Percentiles rank a stretch among this genome's conserved stretches.
Conservation (phyloP, 2,329 filamentous ascomycete genomes). For the Thelonectria olida region DNA sequence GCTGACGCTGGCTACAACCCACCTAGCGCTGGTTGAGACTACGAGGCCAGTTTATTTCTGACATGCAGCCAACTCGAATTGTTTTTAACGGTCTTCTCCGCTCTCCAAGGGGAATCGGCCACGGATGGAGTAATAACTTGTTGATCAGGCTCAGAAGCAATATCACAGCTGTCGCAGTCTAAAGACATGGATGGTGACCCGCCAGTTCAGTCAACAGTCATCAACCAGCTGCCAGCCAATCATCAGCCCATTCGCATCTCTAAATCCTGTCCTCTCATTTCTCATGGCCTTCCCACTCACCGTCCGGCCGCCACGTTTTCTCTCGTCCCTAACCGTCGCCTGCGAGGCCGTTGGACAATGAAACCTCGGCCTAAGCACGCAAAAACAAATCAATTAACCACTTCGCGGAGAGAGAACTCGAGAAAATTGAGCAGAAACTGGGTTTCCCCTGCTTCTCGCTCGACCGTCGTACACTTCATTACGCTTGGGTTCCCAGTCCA, state of each 20-base stretch:
- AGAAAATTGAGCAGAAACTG: conserved; percentile 16
- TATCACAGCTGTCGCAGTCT: neutral
- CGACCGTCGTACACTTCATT: conserved; percentile 6
- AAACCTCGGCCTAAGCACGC: neutral
- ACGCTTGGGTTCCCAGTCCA: conserved; percentile 13
- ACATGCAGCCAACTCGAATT: too few relatives aligned
- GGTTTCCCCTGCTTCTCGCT: conserved; percentile 39
- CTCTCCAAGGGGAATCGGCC: too few relatives aligned
- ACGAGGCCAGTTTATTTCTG: conserved; percentile 27
- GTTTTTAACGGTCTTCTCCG: too few relatives aligned
- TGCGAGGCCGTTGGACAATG: conserved; percentile 17
- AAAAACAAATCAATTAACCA: neutral
- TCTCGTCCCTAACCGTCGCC: neutral
- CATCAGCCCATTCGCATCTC: conserved; percentile 3
- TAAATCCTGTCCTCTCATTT: conserved; percentile 10
- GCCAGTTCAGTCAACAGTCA: too few relatives aligned
- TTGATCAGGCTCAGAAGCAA: neutral
- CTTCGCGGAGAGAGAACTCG: neutral
- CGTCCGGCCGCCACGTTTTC: neutral
- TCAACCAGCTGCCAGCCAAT: neutral
- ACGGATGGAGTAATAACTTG: too few relatives aligned
- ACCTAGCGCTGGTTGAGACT: conserved; percentile 3
- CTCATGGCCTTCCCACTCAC: neutral
- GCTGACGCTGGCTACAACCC: conserved; percentile 11
- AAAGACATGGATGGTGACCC: conserved; percentile 2